phyloP scores from a whole-genome alignment of 2,329 filamentous ascomycete species.

The Trichoderma sp. region DNA sequence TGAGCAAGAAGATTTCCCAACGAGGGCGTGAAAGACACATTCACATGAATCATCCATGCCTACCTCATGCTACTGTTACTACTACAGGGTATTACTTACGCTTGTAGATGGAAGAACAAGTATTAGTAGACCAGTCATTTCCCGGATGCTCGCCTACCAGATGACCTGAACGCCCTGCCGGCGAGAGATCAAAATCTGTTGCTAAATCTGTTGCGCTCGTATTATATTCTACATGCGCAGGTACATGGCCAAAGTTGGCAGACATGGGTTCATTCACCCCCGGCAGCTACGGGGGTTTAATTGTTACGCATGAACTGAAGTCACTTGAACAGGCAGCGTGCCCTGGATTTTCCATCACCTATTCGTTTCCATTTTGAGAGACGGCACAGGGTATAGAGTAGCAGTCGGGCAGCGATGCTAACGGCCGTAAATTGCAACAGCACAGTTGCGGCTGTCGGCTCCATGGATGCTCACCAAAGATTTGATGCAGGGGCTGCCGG shows the following conservation, averaged over 20 bases:
- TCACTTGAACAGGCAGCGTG: conserved; percentile 13
- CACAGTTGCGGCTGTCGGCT: background rate
- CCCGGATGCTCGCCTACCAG: background rate
- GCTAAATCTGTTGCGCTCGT: background rate
- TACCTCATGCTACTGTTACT: background rate
- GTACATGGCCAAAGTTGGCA: background rate
- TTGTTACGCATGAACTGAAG: conserved; percentile 20
- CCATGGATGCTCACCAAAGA: background rate
- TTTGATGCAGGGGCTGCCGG: background rate
- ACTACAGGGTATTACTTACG: background rate
- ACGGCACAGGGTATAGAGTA: background rate
- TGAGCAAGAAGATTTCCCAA: background rate
- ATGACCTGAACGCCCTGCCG: background rate
- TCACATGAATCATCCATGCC: background rate
- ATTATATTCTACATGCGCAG: background rate
- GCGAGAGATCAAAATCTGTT: background rate
- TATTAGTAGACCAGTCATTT: background rate
- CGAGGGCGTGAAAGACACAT: background rate
- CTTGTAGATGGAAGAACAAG: background rate
- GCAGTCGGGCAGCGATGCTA: background rate
- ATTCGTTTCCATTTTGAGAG: background rate
- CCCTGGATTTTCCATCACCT: background rate
- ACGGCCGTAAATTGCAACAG: background rate
- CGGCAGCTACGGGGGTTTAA: background rate
- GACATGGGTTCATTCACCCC: background rate